Evolutionary conservation across 2,329 filamentous ascomycete species (phyloP).

Genomic region (Arthrobotrys conoides): DNA sequence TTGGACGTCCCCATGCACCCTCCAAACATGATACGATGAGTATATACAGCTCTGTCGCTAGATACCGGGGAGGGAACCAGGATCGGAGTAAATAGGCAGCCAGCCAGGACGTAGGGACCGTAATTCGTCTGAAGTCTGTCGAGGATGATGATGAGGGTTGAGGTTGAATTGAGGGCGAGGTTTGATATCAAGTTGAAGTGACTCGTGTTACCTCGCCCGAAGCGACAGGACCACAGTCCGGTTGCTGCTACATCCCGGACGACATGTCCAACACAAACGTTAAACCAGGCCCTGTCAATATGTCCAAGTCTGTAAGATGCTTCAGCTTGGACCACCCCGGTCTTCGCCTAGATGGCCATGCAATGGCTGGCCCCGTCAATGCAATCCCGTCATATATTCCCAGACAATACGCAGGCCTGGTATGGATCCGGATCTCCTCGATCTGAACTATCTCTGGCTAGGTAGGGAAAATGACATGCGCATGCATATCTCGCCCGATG

Average conservation of each 20-base stretch:
- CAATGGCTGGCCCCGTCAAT: neutral
- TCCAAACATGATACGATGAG: slow-evolving; percentile 47
- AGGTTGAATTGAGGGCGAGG: slow-evolving; percentile 8
- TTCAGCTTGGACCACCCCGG: slow-evolving; percentile 27
- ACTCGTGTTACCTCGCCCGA: slow-evolving; percentile 40
- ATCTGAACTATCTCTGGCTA: slow-evolving; percentile 1
- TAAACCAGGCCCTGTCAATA: neutral
- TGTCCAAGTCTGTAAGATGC: neutral
- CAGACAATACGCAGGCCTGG: neutral
- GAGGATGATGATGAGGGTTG: slow-evolving; percentile 19
- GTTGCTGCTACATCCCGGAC: slow-evolving; percentile 4
- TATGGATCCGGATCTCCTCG: neutral
- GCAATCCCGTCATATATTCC: neutral
- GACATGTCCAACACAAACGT: slow-evolving; percentile 52
- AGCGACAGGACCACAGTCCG: slow-evolving; percentile 7
- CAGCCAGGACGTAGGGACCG: slow-evolving; percentile 10
- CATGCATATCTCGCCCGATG: slow-evolving; percentile 28
- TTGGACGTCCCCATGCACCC: slow-evolving; percentile 41
- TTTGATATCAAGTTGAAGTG: neutral
- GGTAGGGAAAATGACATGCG: neutral
- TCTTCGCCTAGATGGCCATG: slow-evolving; percentile 9
- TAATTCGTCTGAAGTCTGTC: slow-evolving; percentile 35
- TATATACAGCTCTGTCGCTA: slow-evolving; percentile 21
- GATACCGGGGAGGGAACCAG: neutral
- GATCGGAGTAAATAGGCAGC: slow-evolving; percentile 35